Evolutionary conservation across 2,329 filamentous ascomycete genomes (phyloP).

Genomic region (Hymenoscyphus occultus): DNA sequence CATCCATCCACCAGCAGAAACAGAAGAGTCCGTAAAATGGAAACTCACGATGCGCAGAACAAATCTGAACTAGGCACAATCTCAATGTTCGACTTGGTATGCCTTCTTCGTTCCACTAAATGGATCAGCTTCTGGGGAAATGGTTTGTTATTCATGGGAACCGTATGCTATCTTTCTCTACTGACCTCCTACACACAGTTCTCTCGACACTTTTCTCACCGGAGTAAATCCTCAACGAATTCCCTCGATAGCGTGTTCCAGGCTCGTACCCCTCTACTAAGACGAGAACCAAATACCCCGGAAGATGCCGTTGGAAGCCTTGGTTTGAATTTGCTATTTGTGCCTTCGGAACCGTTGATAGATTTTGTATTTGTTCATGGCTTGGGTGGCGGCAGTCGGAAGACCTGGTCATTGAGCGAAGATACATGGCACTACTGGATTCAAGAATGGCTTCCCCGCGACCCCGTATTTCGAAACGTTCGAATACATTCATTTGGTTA

Average conservation of each 20-base stretch:
- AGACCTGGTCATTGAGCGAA: conserved; percentile 35
- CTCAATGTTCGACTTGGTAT: too few species aligned
- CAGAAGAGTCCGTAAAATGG: too few species aligned
- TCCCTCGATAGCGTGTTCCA: neutral
- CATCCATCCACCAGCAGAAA: too few species aligned
- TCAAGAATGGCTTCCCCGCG: conserved; percentile 35
- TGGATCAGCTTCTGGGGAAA: too few species aligned
- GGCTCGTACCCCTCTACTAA: neutral
- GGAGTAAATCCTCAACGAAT: neutral
- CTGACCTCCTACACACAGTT: neutral
- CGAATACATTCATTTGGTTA: conserved; percentile 39
- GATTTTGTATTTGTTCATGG: conserved; percentile 44
- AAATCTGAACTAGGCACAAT: too few species aligned
- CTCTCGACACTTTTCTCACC: neutral
- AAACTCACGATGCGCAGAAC: too few species aligned
- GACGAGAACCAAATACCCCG: conserved; percentile 34
- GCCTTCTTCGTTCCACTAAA: too few species aligned
- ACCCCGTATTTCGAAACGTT: conserved; percentile 34
- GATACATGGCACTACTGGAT: conserved; percentile 35
- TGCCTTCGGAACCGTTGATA: conserved; percentile 31
- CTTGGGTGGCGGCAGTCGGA: conserved; percentile 37
- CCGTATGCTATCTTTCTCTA: neutral
- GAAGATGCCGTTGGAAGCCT: conserved; percentile 1
- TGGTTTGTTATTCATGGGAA: too few species aligned
- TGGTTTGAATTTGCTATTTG: conserved; percentile 17